Base-by-base conservation (phyloP, 176 grass and related monocot genomes). In the Pharus latifolius region DNA sequence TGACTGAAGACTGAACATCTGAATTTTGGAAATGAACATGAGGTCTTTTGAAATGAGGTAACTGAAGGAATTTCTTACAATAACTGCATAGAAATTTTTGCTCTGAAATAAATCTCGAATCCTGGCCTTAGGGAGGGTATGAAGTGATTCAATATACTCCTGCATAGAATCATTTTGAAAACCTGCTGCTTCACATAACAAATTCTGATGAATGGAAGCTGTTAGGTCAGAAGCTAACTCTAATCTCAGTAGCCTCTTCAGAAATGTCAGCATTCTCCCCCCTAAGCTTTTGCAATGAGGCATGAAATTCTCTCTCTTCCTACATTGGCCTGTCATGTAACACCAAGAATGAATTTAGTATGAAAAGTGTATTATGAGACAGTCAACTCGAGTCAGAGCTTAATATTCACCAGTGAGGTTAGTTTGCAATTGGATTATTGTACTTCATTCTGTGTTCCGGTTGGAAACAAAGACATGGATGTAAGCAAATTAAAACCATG, bases 91-190 rank as follows among this genome's bases (percentile, higher is more conserved):
- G 11, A 86, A 73, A 60, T 89, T 80, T 83, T 72, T 77, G 0
- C 75, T 83, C 69, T 74, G 75, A 63, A 94, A 89, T 8, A 94
- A 47, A 69, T 94, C 75, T 47, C 68, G 71, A 73, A 94, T 50
- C 65, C 27, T 80, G 24, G 82, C 67, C 47, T 77, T 63, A 51
- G 82, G 86, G 72, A 94, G 74, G 19, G 18, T 60, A 2, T 47
- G 46, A 73, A 80, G 32, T 57, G 72, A 78, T 80, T 89, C 65
- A 49, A 80, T 77, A 50, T 80, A 83, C 52, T 80, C 82, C 90
- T 94, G 75, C 55, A 79, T 19, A 46, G 8, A 57, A 53, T n/a
- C 19, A 42, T 18, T 80, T 29, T 54, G 16, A 67, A 66, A 19
- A 55, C 49, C 22, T 28, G 59, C 4, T 56, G 20, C 2, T 57